Conservation (phyloP, 192 early-diverging fungal genomes). For the Jimgerdemannia flammicorona region DNA sequence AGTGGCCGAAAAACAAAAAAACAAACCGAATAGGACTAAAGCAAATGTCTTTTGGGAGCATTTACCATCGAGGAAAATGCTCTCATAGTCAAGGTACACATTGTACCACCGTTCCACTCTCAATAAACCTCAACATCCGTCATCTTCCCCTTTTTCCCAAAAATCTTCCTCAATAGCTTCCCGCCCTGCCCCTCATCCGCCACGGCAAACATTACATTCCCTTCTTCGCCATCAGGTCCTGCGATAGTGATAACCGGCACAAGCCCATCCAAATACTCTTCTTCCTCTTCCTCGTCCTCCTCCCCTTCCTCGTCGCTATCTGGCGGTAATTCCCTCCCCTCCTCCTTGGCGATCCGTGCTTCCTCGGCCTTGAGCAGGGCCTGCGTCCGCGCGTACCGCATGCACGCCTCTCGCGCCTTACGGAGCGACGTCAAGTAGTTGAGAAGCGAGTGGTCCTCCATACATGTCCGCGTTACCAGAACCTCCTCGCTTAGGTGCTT, state of each 20-base stretch:
- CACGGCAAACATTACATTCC: background rate
- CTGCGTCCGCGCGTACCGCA: background rate
- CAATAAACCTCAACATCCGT: too few species aligned
- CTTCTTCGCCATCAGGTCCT: background rate
- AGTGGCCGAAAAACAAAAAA: too few species aligned
- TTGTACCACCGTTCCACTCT: too few species aligned
- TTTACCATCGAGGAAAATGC: too few species aligned
- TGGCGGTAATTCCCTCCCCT: background rate
- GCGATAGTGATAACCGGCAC: background rate
- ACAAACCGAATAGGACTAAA: too few species aligned
- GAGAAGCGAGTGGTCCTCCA: conserved; percentile 37
- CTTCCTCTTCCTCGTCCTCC: background rate
- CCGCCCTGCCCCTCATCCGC: too few species aligned
- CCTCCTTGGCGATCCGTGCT: background rate
- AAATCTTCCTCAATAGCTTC: background rate
- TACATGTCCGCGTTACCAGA: conserved; percentile 24
- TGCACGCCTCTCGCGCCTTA: conserved; percentile 8
- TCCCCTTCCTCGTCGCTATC: background rate
- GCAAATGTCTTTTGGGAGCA: too few species aligned
- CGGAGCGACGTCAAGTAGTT: conserved; percentile 30
- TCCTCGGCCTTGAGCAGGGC: background rate
- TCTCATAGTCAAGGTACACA: too few species aligned
- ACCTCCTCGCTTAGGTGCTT: conserved; percentile 27
- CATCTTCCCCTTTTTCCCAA: background rate
- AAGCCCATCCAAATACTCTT: background rate